Evolutionary conservation across 1,139 yeast genomes (phyloP), one percentile per base, ranked within the genome.

Genomic region (Taphrina communis): DNA sequence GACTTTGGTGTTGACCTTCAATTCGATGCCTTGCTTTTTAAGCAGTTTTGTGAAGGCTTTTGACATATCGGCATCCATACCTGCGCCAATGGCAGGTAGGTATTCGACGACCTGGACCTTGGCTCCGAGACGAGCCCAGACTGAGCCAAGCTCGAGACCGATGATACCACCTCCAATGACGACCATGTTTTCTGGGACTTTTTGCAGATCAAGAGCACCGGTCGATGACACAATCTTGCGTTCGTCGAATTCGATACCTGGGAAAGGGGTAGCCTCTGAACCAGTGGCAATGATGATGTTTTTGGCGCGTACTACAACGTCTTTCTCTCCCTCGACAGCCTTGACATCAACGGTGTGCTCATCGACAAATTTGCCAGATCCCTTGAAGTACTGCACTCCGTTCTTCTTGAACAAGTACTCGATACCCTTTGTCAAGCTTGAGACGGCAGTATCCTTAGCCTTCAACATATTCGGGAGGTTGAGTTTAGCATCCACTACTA

Each of bases 141-240:
- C 99, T 48, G 98, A 92, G 73, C 97, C 99, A 97, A 95, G 94
- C 83, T 95, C 99, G 75, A 95, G 86, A 78, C 99, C 99, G 79
- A 95, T 95, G 82, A 95, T 94, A 84, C 99, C 99, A 82, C 97
- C 99, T 80, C 99, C 99, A 76, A 95, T 94, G 81, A 95, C 87
- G 75, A 96, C 88, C 77, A 95, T 77, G 79, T 86, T 88, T 85
- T 95, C 91, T 80, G 99, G 97, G 73, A 92, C 85, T 81, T 93
- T 97, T 80, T 86, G 85, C 76, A 95, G 84, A 57, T 88, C 81
- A 71, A 95, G 83, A 70, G 92, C 90, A 76, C 99, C 99, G 65
- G 99, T 95, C 41, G 97, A 91, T 50, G 97, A 85, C 72, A 95
- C 98, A 75, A 95, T 95, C 83, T 96, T 88, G 84, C 94, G 96